Evolutionary conservation across 2,329 filamentous ascomycete genomes (phyloP), one percentile per base, ranked within the genome.

Genomic region (Trichoderma sp.): DNA sequence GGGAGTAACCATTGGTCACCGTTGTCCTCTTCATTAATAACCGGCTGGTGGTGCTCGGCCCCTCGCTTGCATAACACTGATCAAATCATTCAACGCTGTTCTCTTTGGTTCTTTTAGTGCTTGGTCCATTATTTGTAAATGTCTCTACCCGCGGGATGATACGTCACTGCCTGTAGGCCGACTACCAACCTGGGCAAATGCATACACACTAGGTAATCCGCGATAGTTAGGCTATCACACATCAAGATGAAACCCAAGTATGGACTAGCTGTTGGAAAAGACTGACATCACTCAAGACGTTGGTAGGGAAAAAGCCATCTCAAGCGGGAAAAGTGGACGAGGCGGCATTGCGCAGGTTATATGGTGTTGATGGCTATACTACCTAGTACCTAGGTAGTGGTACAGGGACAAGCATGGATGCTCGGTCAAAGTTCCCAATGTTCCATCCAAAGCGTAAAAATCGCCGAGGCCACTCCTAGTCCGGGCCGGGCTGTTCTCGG

Each of bases 401-500:
- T 25, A 48, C 19, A 48, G 19, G n/a, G 22, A n/a, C 42, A 22
- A 48, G 39, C 9, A 50, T 45, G 25, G 35, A 22, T 34, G 27
- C 34, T 54, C 61, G 61, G 61, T 13, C 37, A 64, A 64, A 64
- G 25, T 64, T 64, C 45, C 61, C 50, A 54, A 13, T 22, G 42
- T 48, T 48, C 42, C 42, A 48, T 19, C 34, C 52, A 45, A 42
- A 17, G 22, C n/a, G 27, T 50, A 42, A 22, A 50, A 57, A 48
- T 22, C 52, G 35, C 63, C 52, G 52, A 57, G 52, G 19, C 52
- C n/a, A 42, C 15, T 57, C 25, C 52, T 57, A 56, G 50, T 29
- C 63, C 63, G 63, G 63, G 37, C 63, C 52, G 63, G 50, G 19
- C 39, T 48, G 63, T 45, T 65, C 63, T 57, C 63, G 63, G 63